Percentiles rank a stretch among this genome's conserved stretches.
Evolutionary conservation across 2,329 filamentous ascomycete genomes (phyloP).

Genomic region (Colletotrichum navitas): DNA sequence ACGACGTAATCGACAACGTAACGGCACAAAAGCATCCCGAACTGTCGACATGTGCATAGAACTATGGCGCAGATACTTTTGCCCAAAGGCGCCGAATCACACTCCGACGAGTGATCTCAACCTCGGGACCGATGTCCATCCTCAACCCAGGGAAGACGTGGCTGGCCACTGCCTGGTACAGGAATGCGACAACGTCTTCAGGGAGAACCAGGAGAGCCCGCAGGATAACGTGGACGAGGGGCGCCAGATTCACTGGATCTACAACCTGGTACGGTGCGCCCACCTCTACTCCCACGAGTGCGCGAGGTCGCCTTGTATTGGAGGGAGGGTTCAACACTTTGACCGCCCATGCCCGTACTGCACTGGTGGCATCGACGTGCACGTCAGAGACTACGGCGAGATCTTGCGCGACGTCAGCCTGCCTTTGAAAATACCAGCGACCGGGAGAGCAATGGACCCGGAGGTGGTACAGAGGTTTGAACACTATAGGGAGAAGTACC

Average conservation of each 20-base stretch:
- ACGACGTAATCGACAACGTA: background rate
- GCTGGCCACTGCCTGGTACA: background rate
- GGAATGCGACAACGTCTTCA: conserved; percentile 19
- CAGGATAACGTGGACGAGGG: background rate
- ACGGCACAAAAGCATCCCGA: background rate
- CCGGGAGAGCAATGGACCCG: background rate
- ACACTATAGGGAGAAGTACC: conserved; percentile 27
- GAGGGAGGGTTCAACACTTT: conserved; percentile 13
- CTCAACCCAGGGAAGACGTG: background rate
- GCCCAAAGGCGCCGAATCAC: conserved; percentile 23
- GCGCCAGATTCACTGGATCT: conserved; percentile 28
- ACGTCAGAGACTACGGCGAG: background rate
- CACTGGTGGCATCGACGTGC: conserved; percentile 18
- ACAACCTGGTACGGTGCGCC: conserved; percentile 27
- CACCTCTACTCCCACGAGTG: conserved; percentile 19
- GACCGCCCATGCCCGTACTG: conserved; percentile 18
- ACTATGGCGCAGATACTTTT: conserved; percentile 33
- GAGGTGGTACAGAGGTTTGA: background rate
- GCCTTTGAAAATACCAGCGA: conserved; percentile 1
- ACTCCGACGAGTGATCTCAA: background rate
- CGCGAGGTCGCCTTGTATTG: background rate
- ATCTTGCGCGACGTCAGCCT: background rate
- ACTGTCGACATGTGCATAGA: conserved; percentile 16
- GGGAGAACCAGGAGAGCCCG: conserved; percentile 29
- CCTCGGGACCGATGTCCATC: background rate